Conservation (phyloP, 805 yeast species). For the Candida fluviatilis region DNA sequence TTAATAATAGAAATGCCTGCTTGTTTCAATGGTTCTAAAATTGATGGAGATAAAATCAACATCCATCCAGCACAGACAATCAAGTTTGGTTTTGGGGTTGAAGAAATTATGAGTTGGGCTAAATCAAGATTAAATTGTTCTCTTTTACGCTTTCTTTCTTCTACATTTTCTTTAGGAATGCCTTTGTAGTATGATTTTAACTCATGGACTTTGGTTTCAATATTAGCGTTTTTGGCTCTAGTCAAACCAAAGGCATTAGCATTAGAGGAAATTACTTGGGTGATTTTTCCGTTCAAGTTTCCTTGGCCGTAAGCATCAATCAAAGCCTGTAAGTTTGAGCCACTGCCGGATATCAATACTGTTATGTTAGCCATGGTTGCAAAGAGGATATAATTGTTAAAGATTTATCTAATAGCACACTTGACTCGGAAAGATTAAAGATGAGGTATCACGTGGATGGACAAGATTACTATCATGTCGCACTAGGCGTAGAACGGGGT, state of each 20-base stretch:
- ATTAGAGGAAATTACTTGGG: constrained; percentile 81
- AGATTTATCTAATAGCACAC: too few relatives aligned
- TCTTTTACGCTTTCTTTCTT: constrained; percentile 57
- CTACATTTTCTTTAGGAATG: constrained; percentile 64
- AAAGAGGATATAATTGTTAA: too few relatives aligned
- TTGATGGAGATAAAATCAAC: constrained; percentile 79
- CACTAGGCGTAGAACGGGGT: too few relatives aligned
- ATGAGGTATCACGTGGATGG: too few relatives aligned
- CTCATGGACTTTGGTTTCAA: constrained; percentile 60
- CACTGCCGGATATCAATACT: constrained; percentile 91
- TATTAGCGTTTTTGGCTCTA: constrained; percentile 66
- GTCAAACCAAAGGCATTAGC: constrained; percentile 81
- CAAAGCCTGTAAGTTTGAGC: constrained; percentile 92
- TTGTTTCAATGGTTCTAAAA: constrained; percentile 59
- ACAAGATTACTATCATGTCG: too few relatives aligned
- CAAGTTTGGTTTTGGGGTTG: constrained; percentile 58
- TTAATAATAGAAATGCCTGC: constrained; percentile 78
- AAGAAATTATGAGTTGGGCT: constrained; percentile 54
- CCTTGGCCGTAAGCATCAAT: constrained; percentile 61
- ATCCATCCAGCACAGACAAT: constrained; percentile 99
- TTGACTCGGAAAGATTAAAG: not conserved
- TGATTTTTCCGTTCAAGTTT: constrained; percentile 51
- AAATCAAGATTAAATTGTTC: constrained; percentile 73
- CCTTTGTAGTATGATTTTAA: constrained; percentile 72
- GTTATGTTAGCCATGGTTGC: constrained; percentile 36